Evolutionary conservation across 2,329 filamentous ascomycete genomes (phyloP).

Genomic region (Monilinia fructigena): DNA sequence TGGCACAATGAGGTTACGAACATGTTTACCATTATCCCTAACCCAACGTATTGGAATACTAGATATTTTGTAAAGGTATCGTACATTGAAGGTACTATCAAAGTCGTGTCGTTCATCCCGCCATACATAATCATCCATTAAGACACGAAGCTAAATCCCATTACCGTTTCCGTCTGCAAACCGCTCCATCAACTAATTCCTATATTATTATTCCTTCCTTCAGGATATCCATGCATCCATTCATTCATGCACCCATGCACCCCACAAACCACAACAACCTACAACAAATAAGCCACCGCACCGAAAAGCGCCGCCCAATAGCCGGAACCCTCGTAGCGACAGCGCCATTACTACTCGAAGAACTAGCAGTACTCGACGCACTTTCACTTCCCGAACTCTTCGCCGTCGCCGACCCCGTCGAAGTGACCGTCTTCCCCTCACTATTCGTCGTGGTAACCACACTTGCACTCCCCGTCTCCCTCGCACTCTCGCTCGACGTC

Average conservation of each 20-base stretch:
- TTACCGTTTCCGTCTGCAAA: background rate
- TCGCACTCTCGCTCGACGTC: slow-evolving; percentile 28
- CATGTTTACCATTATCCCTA: background rate
- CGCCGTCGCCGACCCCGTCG: background rate
- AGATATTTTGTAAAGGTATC: background rate
- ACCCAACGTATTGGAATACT: background rate
- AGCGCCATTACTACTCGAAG: slow-evolving; percentile 1
- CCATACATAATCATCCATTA: slow-evolving; percentile 8
- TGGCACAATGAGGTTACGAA: too few species aligned
- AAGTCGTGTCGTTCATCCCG: background rate
- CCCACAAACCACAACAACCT: background rate
- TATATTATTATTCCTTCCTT: slow-evolving; percentile 1
- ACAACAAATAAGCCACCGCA: slow-evolving; percentile 9
- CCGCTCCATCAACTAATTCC: background rate
- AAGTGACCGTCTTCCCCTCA: background rate
- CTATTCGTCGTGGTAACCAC: background rate
- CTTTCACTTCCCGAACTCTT: background rate
- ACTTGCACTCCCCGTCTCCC: background rate
- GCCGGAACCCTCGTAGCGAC: slow-evolving; percentile 7
- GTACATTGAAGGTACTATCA: background rate
- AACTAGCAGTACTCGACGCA: background rate
- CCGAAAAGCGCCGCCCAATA: background rate
- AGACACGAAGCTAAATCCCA: background rate
- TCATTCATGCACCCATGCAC: background rate
- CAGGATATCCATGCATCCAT: background rate